Percentiles rank a stretch among this genome's conserved stretches.
Conservation (phyloP, 352 stramenopile species). For the Globisporangium cystogenes region DNA sequence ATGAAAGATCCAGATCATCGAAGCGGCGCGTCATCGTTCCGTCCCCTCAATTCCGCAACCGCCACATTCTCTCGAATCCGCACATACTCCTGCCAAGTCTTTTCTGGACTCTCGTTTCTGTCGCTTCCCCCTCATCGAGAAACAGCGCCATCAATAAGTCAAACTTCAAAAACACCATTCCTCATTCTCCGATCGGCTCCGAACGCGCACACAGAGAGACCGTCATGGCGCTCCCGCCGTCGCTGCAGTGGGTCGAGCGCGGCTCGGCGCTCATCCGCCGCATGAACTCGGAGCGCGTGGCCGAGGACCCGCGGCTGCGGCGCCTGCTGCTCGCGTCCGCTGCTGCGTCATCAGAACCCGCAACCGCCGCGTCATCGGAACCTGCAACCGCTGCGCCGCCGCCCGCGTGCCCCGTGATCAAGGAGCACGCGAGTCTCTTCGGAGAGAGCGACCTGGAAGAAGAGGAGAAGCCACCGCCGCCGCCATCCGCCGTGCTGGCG, state of each 20-base stretch:
- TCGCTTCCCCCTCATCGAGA: neutral
- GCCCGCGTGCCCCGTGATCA: constrained; percentile 2
- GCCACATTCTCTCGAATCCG: neutral
- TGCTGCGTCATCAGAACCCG: constrained; percentile 6
- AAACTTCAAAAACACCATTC: neutral
- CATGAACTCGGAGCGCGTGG: constrained; percentile 87
- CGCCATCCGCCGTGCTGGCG: constrained; percentile 6
- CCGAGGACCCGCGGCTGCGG: constrained; percentile 73
- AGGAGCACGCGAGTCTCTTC: constrained; percentile 14
- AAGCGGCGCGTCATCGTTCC: constrained; percentile 1
- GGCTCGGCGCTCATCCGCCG: constrained; percentile 78
- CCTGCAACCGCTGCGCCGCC: neutral
- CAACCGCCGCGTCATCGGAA: neutral
- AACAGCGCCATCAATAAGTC: neutral
- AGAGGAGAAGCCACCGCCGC: constrained; percentile 21
- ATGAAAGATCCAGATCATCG: no score
- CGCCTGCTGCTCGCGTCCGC: constrained; percentile 46
- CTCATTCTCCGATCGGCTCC: neutral
- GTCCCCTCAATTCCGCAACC: neutral
- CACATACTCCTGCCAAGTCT: neutral
- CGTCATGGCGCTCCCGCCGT: constrained; percentile 24
- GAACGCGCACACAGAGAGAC: neutral
- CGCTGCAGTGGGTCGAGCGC: constrained; percentile 72
- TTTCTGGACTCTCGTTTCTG: neutral
- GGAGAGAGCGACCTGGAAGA: constrained; percentile 23